phyloP scores from a whole-genome alignment of 208 protist species.

The Leishmania aethiopica region DNA sequence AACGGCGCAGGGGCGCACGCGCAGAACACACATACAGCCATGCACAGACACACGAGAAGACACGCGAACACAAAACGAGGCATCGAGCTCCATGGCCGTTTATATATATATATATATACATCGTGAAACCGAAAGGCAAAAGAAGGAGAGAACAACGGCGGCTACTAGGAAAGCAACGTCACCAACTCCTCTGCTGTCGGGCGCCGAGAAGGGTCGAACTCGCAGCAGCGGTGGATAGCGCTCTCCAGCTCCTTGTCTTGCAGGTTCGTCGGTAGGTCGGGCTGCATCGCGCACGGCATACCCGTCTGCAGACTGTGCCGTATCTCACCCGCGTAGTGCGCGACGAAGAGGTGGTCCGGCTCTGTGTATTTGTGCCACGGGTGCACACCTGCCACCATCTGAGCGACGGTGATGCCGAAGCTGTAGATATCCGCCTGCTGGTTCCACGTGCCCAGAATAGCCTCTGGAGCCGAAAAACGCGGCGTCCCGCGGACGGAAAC shows the following conservation, averaged over 20 bases:
- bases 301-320: conserved; percentile 30
- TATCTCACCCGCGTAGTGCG: conserved; percentile 42
- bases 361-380: conserved; percentile 59
- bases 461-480: conserved; percentile 80
- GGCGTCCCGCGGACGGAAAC: conserved; percentile 62
- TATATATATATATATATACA: not conserved
- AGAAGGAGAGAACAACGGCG: not conserved
- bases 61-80: not conserved
- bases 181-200: conserved; percentile 55
- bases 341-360: conserved; percentile 54
- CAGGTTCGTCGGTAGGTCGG: conserved; percentile 34
- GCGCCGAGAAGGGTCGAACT: conserved; percentile 35
- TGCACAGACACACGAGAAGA: not conserved
- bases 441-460: conserved; percentile 48
- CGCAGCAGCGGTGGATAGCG: conserved; percentile 52
- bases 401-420: conserved; percentile 80
- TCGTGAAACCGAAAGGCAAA: not conserved
- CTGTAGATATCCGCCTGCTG: conserved; percentile 81
- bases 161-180: conserved; percentile 41
- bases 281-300: conserved; percentile 44
- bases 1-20: not conserved
- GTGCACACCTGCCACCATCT: conserved; percentile 69
- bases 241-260: conserved; percentile 48
- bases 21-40: not conserved
- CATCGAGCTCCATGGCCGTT: not conserved